Evolutionary conservation across 495 filamentous ascomycete species (phyloP).

Genomic region (Penicillium pulvis): DNA sequence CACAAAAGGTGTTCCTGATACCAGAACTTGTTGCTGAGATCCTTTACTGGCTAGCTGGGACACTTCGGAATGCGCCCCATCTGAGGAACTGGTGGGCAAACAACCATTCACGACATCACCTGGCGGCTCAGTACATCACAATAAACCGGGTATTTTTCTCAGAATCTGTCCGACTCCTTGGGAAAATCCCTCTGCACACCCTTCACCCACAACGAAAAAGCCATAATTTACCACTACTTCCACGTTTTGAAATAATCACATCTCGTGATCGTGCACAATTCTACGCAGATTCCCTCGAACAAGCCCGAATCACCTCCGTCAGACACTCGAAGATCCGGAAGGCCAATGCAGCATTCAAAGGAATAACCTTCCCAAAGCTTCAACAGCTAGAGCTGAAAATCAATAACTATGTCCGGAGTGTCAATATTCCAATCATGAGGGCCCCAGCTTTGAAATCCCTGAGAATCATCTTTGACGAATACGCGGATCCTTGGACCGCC

Average conservation of each 20-base stretch:
- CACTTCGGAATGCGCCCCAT: neutral
- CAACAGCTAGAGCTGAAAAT: neutral
- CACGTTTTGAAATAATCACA: neutral
- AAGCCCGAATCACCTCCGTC: neutral
- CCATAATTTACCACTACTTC: neutral
- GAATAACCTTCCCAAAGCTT: neutral
- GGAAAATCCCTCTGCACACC: neutral
- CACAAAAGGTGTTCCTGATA: neutral
- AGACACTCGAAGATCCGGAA: neutral
- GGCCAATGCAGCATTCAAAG: neutral
- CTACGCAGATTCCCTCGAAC: neutral
- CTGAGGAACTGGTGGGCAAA: neutral
- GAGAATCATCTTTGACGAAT: neutral
- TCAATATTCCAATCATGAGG: neutral
- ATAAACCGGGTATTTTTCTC: neutral
- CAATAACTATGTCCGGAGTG: neutral
- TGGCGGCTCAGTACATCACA: neutral
- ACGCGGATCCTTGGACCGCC: neutral
- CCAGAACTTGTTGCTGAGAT: slow-evolving; percentile 1
- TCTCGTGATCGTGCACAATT: neutral
- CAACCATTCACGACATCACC: neutral
- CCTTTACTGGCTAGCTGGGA: neutral
- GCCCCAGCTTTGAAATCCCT: neutral
- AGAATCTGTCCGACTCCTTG: neutral
- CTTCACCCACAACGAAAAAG: neutral